Percentiles rank a stretch among this genome's conserved stretches.
Evolutionary conservation across 495 filamentous ascomycete species (phyloP).

Genomic region (Hyaloscypha finlandica): DNA sequence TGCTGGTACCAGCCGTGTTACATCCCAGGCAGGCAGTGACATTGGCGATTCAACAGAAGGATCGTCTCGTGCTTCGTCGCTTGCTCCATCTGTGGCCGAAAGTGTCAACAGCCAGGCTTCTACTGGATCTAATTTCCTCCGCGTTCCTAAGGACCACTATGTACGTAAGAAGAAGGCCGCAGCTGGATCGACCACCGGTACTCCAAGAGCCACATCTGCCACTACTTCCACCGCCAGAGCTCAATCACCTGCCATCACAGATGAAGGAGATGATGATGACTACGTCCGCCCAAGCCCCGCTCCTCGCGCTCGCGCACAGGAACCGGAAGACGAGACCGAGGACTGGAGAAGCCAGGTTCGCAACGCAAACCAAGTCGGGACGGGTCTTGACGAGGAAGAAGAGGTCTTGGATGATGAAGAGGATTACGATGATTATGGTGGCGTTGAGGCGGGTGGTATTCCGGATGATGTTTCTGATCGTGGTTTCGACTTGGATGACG

Average conservation of each 20-base stretch:
- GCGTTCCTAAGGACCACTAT: not conserved
- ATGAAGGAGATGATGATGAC: not conserved
- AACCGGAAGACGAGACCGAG: constrained; percentile 9
- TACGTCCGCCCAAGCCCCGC: not conserved
- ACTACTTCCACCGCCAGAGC: not conserved
- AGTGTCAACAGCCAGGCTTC: not conserved
- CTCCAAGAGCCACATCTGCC: not conserved
- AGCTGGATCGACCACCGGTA: not conserved
- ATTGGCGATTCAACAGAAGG: not conserved
- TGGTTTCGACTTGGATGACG: constrained; percentile 8
- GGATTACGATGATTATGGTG: constrained; percentile 7
- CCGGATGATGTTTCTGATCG: constrained; percentile 10
- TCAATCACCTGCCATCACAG: not conserved
- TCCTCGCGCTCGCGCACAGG: not conserved
- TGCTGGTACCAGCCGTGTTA: constrained; percentile 25
- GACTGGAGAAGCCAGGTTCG: constrained; percentile 12
- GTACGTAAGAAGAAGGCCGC: not conserved
- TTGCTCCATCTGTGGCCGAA: constrained; percentile 1
- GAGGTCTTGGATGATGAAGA: constrained; percentile 18
- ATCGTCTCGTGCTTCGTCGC: not conserved
- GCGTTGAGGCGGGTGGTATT: constrained; percentile 13
- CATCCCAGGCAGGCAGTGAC: constrained; percentile 2
- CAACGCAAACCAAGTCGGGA: not conserved
- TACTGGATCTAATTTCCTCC: not conserved
- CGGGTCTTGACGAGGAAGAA: constrained; percentile 11